Percentiles rank a stretch among this genome's conserved stretches.
Conservation (phyloP, 2,329 filamentous ascomycete species). For the Cercospora janseana region DNA sequence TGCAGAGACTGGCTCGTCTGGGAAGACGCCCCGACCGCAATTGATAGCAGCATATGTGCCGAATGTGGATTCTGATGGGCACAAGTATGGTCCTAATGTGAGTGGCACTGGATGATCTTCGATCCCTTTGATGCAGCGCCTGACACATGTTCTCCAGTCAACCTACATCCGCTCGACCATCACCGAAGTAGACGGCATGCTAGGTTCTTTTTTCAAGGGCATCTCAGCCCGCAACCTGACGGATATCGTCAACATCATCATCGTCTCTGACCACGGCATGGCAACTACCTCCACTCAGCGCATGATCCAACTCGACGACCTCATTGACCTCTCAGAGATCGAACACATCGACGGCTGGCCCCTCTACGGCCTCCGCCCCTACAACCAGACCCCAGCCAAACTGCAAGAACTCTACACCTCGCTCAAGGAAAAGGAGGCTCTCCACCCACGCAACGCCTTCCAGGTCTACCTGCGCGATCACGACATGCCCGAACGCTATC, state of each 20-base stretch:
- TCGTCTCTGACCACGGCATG: constrained; percentile 99
- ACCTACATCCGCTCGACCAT: constrained; percentile 85
- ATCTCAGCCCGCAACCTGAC: constrained; percentile 81
- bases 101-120: neutral
- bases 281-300: constrained; percentile 80
- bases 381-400: constrained; percentile 57
- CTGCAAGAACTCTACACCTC: constrained; percentile 66
- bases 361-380: constrained; percentile 80
- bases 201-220: constrained; percentile 71
- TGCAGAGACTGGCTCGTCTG: constrained; percentile 50
- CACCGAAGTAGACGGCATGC: constrained; percentile 74
- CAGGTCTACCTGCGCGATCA: constrained; percentile 84
- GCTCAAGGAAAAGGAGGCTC: constrained; percentile 55
- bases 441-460: constrained; percentile 65
- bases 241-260: constrained; percentile 82
- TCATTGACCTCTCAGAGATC: constrained; percentile 74
- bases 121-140: neutral
- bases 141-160: constrained; percentile 49
- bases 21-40: constrained; percentile 67
- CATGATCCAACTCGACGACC: constrained; percentile 83
- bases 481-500: constrained; percentile 89
- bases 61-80: constrained; percentile 83
- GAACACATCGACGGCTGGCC: constrained; percentile 93
- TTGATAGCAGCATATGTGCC: constrained; percentile 94
- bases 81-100: constrained; percentile 79